Evolutionary conservation across 2,329 filamentous ascomycete species (phyloP), one percentile per base, ranked within the genome.

Genomic region (Periconia sp.): DNA sequence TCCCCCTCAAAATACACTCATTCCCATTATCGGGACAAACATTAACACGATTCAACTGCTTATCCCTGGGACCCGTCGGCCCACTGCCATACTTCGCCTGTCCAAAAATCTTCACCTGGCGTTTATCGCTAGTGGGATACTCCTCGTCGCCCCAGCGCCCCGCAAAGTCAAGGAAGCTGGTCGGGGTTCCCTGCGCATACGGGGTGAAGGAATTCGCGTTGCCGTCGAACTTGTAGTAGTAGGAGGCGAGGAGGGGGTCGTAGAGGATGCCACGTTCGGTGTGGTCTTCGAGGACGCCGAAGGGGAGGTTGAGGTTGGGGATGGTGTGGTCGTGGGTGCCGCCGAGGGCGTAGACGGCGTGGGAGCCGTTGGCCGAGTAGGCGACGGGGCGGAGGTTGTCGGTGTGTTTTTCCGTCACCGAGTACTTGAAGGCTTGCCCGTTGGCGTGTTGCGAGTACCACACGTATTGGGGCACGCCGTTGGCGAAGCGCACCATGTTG

Each of bases 391-490:
- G 74, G 2, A 74, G 63, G 2, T 78, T 79, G 43, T 74, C 68
- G 33, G 53, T 35, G 62, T 87, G 85, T 56, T 86, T 78, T 1
- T 68, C 60, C 13, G 82, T 74, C 1, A 79, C 75, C 3, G 72
- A 59, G 63, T 86, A 89, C 2, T 76, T 79, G 68, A 88, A 88
- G 1, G 86, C 85, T 68, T 88, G 76, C 5, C 86, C 86, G 56
- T 80, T 78, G 30, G 77, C 71, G 66, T 89, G 86, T 64, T 88
- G 85, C 49, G 80, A 83, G 64, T 80, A 88, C 83, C 85, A 89
- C 13, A 88, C 67, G 1, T 78, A 75, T 56, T 79, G 69, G 0
- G 86, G 86, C 1, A 62, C 57, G 10, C 82, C 82, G 50, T 85
- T 76, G 15, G 75, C 48, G 69, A 89, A 89, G 11, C 86, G 84